Conservation (phyloP, 2,329 filamentous ascomycete species). For the Colletotrichum musae region DNA sequence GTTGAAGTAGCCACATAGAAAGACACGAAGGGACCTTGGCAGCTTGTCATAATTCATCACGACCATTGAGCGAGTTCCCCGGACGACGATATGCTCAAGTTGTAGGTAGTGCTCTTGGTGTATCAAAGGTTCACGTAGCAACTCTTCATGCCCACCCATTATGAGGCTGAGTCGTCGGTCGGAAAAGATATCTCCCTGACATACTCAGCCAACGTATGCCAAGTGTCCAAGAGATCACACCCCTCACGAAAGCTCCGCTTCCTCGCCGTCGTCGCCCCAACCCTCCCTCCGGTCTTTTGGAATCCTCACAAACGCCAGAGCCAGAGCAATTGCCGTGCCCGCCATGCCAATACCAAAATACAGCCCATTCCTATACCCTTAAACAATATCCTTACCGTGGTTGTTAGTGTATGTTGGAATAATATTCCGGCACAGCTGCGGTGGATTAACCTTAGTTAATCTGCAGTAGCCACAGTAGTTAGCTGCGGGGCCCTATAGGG, state of each 20-base stretch:
- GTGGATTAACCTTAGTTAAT: too few species aligned
- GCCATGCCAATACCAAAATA: slow-evolving; percentile 9
- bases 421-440: too few species aligned
- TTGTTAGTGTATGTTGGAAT: too few species aligned
- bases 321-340: background rate
- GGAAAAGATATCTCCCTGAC: background rate
- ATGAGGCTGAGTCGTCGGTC: background rate
- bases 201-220: background rate
- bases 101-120: too few species aligned
- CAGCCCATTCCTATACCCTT: background rate
- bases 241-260: background rate
- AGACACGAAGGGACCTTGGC: background rate
- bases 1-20: background rate
- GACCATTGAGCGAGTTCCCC: too few species aligned
- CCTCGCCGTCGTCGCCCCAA: slow-evolving; percentile 1
- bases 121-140: background rate
- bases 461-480: too few species aligned
- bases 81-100: too few species aligned
- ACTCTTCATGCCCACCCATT: background rate
- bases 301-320: slow-evolving; percentile 5
- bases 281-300: slow-evolving; percentile 12
- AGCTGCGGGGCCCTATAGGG: too few species aligned
- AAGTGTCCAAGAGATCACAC: background rate
- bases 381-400: background rate
- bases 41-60: background rate